Evolutionary conservation across 768 basidiomycete species (phyloP).

Genomic region (Leccinellum rugosiceps): DNA sequence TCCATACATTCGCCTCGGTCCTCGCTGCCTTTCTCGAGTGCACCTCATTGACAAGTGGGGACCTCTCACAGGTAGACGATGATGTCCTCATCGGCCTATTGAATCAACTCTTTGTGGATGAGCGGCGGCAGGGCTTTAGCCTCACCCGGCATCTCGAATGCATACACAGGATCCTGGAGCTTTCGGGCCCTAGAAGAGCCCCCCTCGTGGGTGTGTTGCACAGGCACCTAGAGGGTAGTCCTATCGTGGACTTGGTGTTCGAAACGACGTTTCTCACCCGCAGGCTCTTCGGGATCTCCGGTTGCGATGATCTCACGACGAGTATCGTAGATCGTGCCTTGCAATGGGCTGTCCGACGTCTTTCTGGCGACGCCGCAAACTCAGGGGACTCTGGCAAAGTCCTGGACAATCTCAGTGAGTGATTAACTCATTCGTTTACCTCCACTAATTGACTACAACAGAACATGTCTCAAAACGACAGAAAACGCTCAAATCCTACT

Average conservation of each 20-base stretch:
- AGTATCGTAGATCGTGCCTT: conserved; percentile 44
- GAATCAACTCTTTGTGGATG: conserved; percentile 16
- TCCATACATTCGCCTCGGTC: conserved; percentile 36
- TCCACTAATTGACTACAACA: conserved; percentile 1
- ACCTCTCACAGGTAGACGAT: conserved; percentile 20
- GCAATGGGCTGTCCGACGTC: conserved; percentile 50
- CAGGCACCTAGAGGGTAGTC: conserved; percentile 24
- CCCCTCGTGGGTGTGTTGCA: conserved; percentile 24
- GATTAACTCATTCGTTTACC: not conserved
- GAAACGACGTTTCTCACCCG: conserved; percentile 35
- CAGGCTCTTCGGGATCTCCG: conserved; percentile 22
- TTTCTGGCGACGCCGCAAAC: conserved; percentile 35
- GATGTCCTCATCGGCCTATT: conserved; percentile 33
- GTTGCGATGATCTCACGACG: conserved; percentile 25
- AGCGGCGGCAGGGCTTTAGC: not conserved
- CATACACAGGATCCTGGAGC: conserved; percentile 27
- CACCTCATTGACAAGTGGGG: conserved; percentile 12
- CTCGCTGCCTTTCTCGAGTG: conserved; percentile 49
- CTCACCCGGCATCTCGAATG: conserved; percentile 19
- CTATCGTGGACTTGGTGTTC: conserved; percentile 26
- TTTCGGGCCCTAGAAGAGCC: conserved; percentile 20
- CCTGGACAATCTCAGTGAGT: conserved; percentile 41
- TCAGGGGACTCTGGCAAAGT: conserved; percentile 18
- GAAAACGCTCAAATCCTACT: conserved; percentile 42
- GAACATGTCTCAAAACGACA: conserved; percentile 13